Percentiles rank a stretch among this genome's conserved stretches.
These are phyloP conservation scores for Colletotrichum musicola DNA, from an alignment of 2,329 filamentous ascomycete species.

Conservation along the genomic window DNA sequence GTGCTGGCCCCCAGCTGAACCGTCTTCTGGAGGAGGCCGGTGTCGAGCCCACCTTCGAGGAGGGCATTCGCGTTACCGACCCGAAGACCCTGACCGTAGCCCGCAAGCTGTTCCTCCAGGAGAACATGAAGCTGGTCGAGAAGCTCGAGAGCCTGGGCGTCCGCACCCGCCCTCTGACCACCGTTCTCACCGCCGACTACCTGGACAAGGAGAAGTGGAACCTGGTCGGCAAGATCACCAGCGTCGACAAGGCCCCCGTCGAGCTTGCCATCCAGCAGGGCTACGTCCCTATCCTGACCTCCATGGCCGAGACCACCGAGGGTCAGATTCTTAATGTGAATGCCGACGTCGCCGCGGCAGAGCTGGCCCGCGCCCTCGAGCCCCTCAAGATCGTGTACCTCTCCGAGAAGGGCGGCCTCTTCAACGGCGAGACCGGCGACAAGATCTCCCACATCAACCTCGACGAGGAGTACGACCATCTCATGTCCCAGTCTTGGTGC, in stretches of 20 bases:
- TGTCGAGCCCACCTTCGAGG: slow-evolving; percentile 94
- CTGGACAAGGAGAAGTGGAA: slow-evolving; percentile 97
- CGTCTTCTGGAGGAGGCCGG: slow-evolving; percentile 89
- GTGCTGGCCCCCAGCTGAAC: slow-evolving; percentile 95
- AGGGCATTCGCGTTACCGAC: slow-evolving; percentile 95
- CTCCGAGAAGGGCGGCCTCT: slow-evolving; percentile 97
- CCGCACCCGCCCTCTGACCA: slow-evolving; percentile 88
- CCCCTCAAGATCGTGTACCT: slow-evolving; percentile 98
- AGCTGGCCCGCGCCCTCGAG: slow-evolving; percentile 88
- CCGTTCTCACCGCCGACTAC: slow-evolving; percentile 93
- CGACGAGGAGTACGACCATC: slow-evolving; percentile 92
- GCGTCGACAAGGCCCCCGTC: slow-evolving; percentile 90
- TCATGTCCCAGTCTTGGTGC: slow-evolving; percentile 96
- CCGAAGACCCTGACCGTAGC: slow-evolving; percentile 93
- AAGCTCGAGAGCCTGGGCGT: slow-evolving; percentile 91
- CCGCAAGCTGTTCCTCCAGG: slow-evolving; percentile 91
- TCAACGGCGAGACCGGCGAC: slow-evolving; percentile 91
- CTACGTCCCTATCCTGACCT: slow-evolving; percentile 93
- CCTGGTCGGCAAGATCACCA: slow-evolving; percentile 93
- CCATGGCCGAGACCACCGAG: slow-evolving; percentile 93
- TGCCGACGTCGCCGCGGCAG: slow-evolving; percentile 94
- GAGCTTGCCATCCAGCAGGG: slow-evolving; percentile 91
- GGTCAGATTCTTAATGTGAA: slow-evolving; percentile 98
- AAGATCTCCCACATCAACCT: slow-evolving; percentile 98
- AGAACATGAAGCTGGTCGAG: slow-evolving; percentile 93